Evolutionary conservation across 2,329 filamentous ascomycete genomes (phyloP).

Genomic region (Penicillium sp.): DNA sequence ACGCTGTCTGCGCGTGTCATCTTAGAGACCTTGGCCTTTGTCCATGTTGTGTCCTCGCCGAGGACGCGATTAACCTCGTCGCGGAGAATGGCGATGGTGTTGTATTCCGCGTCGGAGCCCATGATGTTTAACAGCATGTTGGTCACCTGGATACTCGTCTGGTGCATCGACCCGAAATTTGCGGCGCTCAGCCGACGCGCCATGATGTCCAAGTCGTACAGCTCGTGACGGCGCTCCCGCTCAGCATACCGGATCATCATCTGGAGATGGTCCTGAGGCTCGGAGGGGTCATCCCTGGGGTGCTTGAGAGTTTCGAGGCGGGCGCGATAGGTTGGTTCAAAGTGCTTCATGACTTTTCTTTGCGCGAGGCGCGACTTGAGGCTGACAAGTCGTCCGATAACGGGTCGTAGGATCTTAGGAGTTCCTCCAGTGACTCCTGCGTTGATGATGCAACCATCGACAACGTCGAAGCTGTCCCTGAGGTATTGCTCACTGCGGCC

Average conservation of each 20-base stretch:
- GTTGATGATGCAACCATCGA: slow-evolving; percentile 23
- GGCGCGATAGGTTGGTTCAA: slow-evolving; percentile 24
- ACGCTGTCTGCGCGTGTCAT: slow-evolving; percentile 51
- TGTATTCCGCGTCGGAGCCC: slow-evolving; percentile 42
- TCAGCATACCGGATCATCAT: slow-evolving; percentile 49
- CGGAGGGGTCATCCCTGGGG: neutral
- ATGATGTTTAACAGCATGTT: slow-evolving; percentile 49
- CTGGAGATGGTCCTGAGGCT: slow-evolving; percentile 48
- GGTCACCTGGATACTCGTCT: slow-evolving; percentile 46
- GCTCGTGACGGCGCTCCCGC: slow-evolving; percentile 46
- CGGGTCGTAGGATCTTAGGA: slow-evolving; percentile 38
- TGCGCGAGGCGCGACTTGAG: slow-evolving; percentile 19
- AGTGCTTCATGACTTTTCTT: slow-evolving; percentile 1
- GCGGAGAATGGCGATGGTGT: slow-evolving; percentile 45
- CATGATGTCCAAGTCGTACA: slow-evolving; percentile 28
- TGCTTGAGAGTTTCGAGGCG: slow-evolving; percentile 26
- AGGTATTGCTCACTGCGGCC: slow-evolving; percentile 17
- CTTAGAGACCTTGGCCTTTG: slow-evolving; percentile 37
- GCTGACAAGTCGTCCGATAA: slow-evolving; percentile 35
- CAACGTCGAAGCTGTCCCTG: neutral
- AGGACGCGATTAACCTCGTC: slow-evolving; percentile 42
- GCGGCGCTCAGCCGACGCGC: slow-evolving; percentile 27
- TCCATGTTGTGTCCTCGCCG: slow-evolving; percentile 40
- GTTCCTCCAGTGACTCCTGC: slow-evolving; percentile 38
- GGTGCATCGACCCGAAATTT: slow-evolving; percentile 38